Conservation (phyloP, 2,329 filamentous ascomycete genomes). For the Eurotiales sp. region DNA sequence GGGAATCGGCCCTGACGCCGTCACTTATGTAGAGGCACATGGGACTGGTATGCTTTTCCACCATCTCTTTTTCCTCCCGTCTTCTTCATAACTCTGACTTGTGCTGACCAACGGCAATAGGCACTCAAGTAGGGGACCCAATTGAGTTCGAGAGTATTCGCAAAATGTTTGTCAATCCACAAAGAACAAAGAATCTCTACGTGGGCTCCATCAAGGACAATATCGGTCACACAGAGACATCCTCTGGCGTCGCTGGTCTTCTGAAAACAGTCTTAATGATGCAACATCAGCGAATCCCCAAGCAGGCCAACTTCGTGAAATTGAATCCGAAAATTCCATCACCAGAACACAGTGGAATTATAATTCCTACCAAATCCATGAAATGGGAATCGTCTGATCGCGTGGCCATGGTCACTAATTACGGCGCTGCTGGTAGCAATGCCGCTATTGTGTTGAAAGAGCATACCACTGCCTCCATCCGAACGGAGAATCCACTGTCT, state of each 20-base stretch:
- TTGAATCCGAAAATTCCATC: constrained; percentile 17
- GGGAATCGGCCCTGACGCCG: background rate
- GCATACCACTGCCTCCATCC: background rate
- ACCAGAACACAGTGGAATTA: constrained; percentile 13
- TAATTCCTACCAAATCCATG: constrained; percentile 15
- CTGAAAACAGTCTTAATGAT: constrained; percentile 31
- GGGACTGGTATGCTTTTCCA: background rate
- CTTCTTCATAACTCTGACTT: background rate
- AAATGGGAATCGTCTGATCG: constrained; percentile 16
- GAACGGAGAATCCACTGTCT: background rate
- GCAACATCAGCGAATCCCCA: constrained; percentile 27
- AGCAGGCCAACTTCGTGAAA: constrained; percentile 28
- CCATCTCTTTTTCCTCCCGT: background rate
- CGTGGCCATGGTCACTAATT: background rate
- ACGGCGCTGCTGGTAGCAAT: constrained; percentile 1
- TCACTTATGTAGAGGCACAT: constrained; percentile 2
- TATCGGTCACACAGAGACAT: constrained; percentile 32
- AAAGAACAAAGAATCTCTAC: constrained; percentile 10
- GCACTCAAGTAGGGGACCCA: constrained; percentile 26
- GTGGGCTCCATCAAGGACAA: constrained; percentile 30
- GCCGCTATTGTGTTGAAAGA: background rate
- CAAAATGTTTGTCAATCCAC: constrained; percentile 1
- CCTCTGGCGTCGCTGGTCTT: constrained; percentile 23
- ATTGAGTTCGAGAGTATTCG: constrained; percentile 13
- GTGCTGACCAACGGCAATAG: constrained; percentile 33